phyloP scores from a whole-genome alignment of 2,329 filamentous ascomycete genomes.

The Aspergillus fischeri region DNA sequence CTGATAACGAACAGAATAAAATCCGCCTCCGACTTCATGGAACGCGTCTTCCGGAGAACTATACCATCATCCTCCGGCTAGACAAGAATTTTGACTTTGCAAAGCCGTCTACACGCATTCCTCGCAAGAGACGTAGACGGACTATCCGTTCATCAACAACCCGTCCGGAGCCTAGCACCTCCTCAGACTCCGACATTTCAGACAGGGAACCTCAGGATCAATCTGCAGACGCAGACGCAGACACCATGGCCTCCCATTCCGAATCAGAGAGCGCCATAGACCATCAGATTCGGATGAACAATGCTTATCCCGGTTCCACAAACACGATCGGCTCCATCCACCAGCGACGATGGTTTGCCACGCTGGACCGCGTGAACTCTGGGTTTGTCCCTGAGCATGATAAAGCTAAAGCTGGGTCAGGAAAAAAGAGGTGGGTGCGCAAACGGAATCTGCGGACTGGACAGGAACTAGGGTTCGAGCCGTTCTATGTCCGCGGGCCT shows the following conservation, averaged over 20 bases:
- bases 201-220: not conserved
- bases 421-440: constrained; percentile 26
- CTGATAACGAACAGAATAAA: constrained; percentile 41
- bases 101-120: constrained; percentile 9
- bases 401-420: not conserved
- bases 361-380: constrained; percentile 56
- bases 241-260: not conserved
- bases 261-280: constrained; percentile 37
- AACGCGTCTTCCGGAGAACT: constrained; percentile 49
- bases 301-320: constrained; percentile 62
- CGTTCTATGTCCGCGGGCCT: constrained; percentile 60
- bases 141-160: not conserved
- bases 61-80: constrained; percentile 54
- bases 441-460: constrained; percentile 14
- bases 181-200: constrained; percentile 6
- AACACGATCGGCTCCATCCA: constrained; percentile 66
- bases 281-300: constrained; percentile 54
- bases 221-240: not conserved
- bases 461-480: constrained; percentile 42
- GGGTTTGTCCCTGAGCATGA: constrained; percentile 46
- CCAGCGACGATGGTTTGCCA: constrained; percentile 64
- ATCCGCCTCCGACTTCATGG: constrained; percentile 56
- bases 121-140: constrained; percentile 21
- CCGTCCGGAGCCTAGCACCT: constrained; percentile 7
- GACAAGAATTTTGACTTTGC: constrained; percentile 20